Evolutionary conservation across 495 filamentous ascomycete species (phyloP), one percentile per base, ranked within the genome.

Genomic region (Daldinia childiae): DNA sequence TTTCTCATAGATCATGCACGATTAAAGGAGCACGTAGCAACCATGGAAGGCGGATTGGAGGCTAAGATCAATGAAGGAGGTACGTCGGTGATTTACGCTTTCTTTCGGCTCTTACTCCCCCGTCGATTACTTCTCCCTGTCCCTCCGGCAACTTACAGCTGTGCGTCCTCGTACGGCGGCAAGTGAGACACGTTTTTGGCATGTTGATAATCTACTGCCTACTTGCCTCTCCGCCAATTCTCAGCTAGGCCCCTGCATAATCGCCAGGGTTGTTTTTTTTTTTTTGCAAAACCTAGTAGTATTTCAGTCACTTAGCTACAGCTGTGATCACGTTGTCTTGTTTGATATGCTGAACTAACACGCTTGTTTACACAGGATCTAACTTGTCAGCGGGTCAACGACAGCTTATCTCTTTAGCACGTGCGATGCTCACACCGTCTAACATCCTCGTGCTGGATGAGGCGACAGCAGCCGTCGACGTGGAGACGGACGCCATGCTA

Each of bases 381-480:
- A 93, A 93, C 73, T 87, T 96, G 61, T 95, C 94, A 62, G 88
- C 93, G 71, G 93, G 93, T 58, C 90, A 99, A 79, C 90, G 95
- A 62, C 95, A 98, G 80, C 89, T 99, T 65, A 86, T 98, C 41
- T 96, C 92, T 52, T 86, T 99, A 57, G 96, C 96, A 11, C 91
- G 96, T 59, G 96, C 96, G 19, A 87, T 99, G 73, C 85, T 99
- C 27, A 94, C 95, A 5, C 95, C 95, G 24, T 97, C 93, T 78
- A 98, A 98, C 79, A 98, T 99, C 75, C 87, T 99, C 62, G 93
- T 99, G 0, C 87, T 98, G 41, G 95, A 99, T 78, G 96, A 99
- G 84, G 96, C 96, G 66, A 99, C 96, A 43, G 95, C 95, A 27
- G 93, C 95, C 19, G 95, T 99, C 27, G 95, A 99, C 79, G 90